A percentile compares a stretch with the other conserved stretches of the same genome.
Evolutionary conservation across 306 rosid genomes (phyloP).

Genomic region (Acacia melanoxylon): DNA sequence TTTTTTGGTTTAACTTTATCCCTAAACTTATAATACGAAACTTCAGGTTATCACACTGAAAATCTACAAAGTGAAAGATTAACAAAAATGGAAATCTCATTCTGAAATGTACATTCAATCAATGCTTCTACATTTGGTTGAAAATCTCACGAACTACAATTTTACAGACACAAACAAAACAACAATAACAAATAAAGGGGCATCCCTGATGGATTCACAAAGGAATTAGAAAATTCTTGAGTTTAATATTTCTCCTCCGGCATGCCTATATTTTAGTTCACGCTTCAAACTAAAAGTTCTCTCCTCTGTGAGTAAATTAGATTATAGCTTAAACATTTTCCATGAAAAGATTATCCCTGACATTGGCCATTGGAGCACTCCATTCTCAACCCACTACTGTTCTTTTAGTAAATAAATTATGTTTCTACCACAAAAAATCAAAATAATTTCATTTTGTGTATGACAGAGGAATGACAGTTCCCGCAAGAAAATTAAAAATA

Average conservation of each 20-base stretch:
- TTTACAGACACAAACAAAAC: neutral
- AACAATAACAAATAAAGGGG: neutral
- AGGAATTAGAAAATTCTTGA: neutral
- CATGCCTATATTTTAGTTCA: neutral
- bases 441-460: neutral
- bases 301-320: neutral
- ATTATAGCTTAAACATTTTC: neutral
- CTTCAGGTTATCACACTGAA: slow-evolving; percentile 4
- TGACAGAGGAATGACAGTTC: neutral
- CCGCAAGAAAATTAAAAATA: neutral
- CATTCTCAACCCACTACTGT: neutral
- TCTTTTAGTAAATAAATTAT: neutral
- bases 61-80: neutral
- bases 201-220: neutral
- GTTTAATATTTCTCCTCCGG: neutral
- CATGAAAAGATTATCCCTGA: neutral
- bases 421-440: neutral
- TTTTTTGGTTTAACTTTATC: neutral
- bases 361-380: neutral
- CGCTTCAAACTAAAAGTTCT: neutral
- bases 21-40: neutral
- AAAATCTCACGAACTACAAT: neutral
- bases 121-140: neutral
- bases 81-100: neutral
- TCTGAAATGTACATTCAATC: neutral